Conservation (phyloP, 331 rosid genomes). For the Ulmus americana region DNA sequence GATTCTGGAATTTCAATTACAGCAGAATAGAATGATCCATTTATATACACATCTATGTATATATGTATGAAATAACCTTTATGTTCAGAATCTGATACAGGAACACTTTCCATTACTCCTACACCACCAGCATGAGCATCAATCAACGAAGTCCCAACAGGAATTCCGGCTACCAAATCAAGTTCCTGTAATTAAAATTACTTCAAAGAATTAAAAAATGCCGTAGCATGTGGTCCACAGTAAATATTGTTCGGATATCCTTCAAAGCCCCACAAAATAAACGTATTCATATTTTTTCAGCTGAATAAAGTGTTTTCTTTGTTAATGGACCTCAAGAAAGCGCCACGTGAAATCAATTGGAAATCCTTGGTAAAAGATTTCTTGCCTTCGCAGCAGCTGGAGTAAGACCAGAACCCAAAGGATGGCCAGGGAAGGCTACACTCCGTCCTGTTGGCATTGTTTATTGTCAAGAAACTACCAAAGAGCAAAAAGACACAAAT, state of each 20-base stretch:
- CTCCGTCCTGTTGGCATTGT: conserved; percentile 76
- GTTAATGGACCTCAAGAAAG: conserved; percentile 38
- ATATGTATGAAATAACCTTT: conserved; percentile 38
- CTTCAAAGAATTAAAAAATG: conserved; percentile 18
- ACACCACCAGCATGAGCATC: conserved; percentile 99
- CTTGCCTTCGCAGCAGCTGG: conserved; percentile 90
- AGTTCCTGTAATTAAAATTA: conserved; percentile 62
- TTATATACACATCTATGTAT: no score
- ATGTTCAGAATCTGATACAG: conserved; percentile 38
- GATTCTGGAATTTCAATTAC: no score
- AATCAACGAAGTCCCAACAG: conserved; percentile 87
- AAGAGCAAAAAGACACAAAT: conserved; percentile 25
- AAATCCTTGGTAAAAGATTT: conserved; percentile 41
- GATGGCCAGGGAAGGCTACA: conserved; percentile 98
- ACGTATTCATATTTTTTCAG: conserved; percentile 21
- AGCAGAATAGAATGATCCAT: no score
- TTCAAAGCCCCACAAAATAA: conserved; percentile 23
- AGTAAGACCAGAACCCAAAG: conserved; percentile 90
- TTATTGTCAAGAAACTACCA: conserved; percentile 33
- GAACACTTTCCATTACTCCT: conserved; percentile 85
- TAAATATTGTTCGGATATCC: conserved; percentile 28
- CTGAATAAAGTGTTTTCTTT: conserved; percentile 25
- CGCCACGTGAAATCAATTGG: conserved; percentile 41
- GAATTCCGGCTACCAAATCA: conserved; percentile 77
- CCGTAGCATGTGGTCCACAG: conserved; percentile 1